These are phyloP conservation scores for Bacidia rubella DNA, from an alignment of 495 filamentous ascomycete genomes.

Conservation along the genomic window DNA sequence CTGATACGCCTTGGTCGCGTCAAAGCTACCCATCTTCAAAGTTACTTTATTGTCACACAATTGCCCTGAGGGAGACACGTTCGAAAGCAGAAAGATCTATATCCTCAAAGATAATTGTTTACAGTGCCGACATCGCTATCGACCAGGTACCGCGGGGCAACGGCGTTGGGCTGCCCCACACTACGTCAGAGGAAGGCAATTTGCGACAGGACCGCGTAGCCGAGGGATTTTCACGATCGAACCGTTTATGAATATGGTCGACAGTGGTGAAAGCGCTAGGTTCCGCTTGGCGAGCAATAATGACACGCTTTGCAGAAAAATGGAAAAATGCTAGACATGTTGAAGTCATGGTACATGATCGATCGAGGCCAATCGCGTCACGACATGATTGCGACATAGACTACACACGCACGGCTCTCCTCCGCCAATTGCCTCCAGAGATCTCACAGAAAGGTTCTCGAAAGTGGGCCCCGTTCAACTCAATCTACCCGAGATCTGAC, in stretches of 20 bases:
- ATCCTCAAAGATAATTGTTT: no score
- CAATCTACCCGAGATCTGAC: slow-evolving; percentile 22
- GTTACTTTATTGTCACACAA: no score
- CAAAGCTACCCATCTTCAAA: not conserved
- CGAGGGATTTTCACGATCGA: not conserved
- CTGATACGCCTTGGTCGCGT: slow-evolving; percentile 29
- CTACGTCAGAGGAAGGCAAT: not conserved
- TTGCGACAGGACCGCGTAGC: not conserved
- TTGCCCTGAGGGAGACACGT: no score
- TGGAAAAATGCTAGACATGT: not conserved
- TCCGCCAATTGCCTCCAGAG: not conserved
- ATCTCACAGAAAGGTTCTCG: slow-evolving; percentile 1
- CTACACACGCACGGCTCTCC: not conserved
- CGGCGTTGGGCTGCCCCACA: not conserved
- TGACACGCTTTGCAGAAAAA: not conserved
- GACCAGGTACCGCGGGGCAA: not conserved
- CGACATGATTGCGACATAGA: not conserved
- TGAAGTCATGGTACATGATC: not conserved
- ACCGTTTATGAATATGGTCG: not conserved
- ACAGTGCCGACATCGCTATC: no score
- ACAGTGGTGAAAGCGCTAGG: not conserved
- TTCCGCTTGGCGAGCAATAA: not conserved
- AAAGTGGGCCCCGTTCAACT: slow-evolving; percentile 4
- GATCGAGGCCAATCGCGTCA: not conserved
- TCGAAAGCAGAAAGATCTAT: no score